A percentile compares a stretch with the other conserved stretches of the same genome.
Conservation (phyloP, 192 early-diverging fungal genomes). For the Coemansia asiatica region DNA sequence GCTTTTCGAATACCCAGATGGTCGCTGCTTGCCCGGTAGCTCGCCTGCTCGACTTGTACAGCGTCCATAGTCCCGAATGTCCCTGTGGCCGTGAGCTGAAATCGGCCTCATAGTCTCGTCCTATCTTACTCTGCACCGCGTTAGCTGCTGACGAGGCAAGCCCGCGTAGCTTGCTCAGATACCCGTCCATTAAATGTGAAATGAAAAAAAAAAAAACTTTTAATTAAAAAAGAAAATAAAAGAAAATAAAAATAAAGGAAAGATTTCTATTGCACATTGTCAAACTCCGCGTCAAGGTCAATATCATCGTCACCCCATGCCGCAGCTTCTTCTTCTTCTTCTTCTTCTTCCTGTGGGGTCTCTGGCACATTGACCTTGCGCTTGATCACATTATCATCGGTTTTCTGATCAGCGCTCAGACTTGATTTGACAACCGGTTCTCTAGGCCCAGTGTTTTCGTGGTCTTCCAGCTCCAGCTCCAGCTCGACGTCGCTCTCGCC, state of each 20-base stretch:
- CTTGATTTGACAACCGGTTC: not conserved
- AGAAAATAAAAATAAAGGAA: not conserved
- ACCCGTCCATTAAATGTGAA: slow-evolving; percentile 35
- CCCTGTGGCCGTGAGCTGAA: slow-evolving; percentile 7
- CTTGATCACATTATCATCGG: not conserved
- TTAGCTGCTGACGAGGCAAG: slow-evolving; percentile 47
- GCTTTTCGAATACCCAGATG: slow-evolving; percentile 78
- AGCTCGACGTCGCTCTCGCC: slow-evolving; percentile 5
- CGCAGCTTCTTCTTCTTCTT: slow-evolving; percentile 3
- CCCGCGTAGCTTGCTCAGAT: slow-evolving; percentile 48
- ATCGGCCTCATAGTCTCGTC: slow-evolving; percentile 38
- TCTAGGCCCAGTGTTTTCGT: not conserved
- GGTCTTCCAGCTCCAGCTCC: slow-evolving; percentile 1
- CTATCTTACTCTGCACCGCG: slow-evolving; percentile 47
- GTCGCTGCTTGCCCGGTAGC: slow-evolving; percentile 64
- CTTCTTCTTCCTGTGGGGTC: not conserved
- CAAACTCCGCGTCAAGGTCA: slow-evolving; percentile 12
- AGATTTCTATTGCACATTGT: not conserved
- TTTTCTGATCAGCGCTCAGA: not conserved
- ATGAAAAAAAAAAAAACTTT: slow-evolving; percentile 12
- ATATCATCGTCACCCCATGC: slow-evolving; percentile 32
- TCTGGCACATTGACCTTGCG: not conserved
- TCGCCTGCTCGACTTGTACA: slow-evolving; percentile 60
- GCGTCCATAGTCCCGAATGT: slow-evolving; percentile 68
- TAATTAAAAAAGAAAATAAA: not conserved